Evolutionary conservation across 352 stramenopile species (phyloP).

Genomic region (Globisporangium ultimum): DNA sequence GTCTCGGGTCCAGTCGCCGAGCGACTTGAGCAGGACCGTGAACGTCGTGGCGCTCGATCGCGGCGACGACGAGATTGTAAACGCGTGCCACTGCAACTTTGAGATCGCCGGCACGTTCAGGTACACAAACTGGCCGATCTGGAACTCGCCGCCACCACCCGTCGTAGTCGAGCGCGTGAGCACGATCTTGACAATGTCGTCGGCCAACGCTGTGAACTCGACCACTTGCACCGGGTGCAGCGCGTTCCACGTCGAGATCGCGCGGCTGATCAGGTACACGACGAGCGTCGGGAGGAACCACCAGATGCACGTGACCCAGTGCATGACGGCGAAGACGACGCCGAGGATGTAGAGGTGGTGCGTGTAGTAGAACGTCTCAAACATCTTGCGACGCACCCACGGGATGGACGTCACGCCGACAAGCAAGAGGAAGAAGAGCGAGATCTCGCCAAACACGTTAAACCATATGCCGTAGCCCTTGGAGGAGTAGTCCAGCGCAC

Average conservation of each 20-base stretch:
- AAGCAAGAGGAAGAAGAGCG: constrained; percentile 39
- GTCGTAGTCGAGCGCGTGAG: constrained; percentile 20
- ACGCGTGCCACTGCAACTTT: constrained; percentile 58
- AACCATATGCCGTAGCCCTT: constrained; percentile 49
- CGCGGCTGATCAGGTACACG: constrained; percentile 48
- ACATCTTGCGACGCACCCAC: constrained; percentile 42
- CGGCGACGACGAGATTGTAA: constrained; percentile 55
- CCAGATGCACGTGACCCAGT: constrained; percentile 45
- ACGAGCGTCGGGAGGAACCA: constrained; percentile 48
- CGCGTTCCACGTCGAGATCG: constrained; percentile 42
- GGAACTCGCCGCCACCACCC: constrained; percentile 19
- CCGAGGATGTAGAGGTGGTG: constrained; percentile 54
- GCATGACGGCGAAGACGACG: constrained; percentile 45
- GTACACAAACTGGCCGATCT: constrained; percentile 57
- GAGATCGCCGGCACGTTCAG: constrained; percentile 52
- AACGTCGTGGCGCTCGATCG: constrained; percentile 24
- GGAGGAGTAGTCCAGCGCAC: constrained; percentile 35
- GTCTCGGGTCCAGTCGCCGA: constrained; percentile 50
- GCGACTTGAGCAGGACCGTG: constrained; percentile 44
- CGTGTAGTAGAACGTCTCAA: constrained; percentile 52
- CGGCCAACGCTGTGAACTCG: constrained; percentile 25
- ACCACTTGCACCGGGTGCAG: constrained; percentile 30
- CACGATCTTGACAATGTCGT: constrained; percentile 44
- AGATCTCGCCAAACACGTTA: constrained; percentile 64
- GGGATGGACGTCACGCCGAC: constrained; percentile 40